phyloP scores from a whole-genome alignment of 2,329 filamentous ascomycete genomes.

The Huntiella omanensis region DNA sequence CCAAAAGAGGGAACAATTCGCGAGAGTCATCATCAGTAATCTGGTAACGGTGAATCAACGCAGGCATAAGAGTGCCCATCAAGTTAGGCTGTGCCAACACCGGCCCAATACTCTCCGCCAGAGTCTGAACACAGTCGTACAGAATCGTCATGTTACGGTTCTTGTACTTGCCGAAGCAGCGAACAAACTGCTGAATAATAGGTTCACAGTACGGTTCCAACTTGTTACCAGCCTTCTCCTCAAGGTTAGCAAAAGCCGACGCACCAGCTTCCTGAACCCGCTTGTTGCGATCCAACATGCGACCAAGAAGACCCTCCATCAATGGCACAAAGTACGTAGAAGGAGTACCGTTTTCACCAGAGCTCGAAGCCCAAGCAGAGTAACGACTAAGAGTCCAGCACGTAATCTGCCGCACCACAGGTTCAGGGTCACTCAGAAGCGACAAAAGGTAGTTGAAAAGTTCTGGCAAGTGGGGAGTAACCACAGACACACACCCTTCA shows the following conservation, averaged over 20 bases:
- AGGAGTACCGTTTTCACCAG: constrained; percentile 47
- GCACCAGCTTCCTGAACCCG: constrained; percentile 92
- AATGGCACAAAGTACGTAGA: constrained; percentile 77
- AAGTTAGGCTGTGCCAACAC: constrained; percentile 64
- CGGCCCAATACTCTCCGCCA: constrained; percentile 77
- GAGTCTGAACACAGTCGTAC: constrained; percentile 93
- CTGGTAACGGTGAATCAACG: constrained; percentile 73
- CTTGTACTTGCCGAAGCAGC: constrained; percentile 89
- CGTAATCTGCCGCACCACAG: constrained; percentile 87
- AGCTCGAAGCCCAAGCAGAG: constrained; percentile 72
- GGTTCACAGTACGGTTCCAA: constrained; percentile 73
- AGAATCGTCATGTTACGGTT: constrained; percentile 98
- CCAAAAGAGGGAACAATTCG: constrained; percentile 86
- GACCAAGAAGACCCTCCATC: constrained; percentile 86
- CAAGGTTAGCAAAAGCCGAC: constrained; percentile 86
- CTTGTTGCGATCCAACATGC: constrained; percentile 96
- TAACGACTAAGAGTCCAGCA: constrained; percentile 95
- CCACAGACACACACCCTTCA: constrained; percentile 79
- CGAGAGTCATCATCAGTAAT: constrained; percentile 73
- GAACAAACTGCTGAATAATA: constrained; percentile 81
- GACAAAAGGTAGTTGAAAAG: constrained; percentile 80
- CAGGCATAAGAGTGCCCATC: constrained; percentile 79
- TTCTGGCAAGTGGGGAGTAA: constrained; percentile 77
- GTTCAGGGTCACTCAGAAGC: constrained; percentile 65
- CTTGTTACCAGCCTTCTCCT: constrained; percentile 72